These are phyloP conservation scores for Primulina eburnea DNA, from an alignment of 257 asterid species.

Conservation along the genomic window DNA sequence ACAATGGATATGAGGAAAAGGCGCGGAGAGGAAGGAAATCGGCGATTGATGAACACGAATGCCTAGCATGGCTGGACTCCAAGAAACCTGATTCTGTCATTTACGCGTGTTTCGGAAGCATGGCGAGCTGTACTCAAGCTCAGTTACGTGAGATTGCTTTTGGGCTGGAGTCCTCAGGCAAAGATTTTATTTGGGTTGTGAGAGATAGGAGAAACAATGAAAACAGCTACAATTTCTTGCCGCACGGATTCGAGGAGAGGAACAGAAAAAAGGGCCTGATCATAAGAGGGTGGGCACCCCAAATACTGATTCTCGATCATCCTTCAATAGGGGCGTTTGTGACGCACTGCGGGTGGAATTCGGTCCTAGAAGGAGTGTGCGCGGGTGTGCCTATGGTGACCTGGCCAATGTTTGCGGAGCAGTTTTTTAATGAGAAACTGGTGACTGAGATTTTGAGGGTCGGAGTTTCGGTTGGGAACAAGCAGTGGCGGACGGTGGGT, in stretches of 20 bases:
- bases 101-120: slow-evolving; percentile 64
- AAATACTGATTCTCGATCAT: slow-evolving; percentile 43
- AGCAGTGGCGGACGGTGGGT: slow-evolving; percentile 16
- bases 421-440: slow-evolving; percentile 45
- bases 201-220: slow-evolving; percentile 19
- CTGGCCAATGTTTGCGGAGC: slow-evolving; percentile 55
- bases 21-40: slow-evolving; percentile 39
- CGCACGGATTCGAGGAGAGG: slow-evolving; percentile 54
- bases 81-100: slow-evolving; percentile 47
- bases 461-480: slow-evolving; percentile 43
- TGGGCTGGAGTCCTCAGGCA: slow-evolving; percentile 59
- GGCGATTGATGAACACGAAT: slow-evolving; percentile 44
- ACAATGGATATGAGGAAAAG: slow-evolving; percentile 22
- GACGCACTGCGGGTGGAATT: slow-evolving; percentile 66
- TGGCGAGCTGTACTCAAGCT: slow-evolving; percentile 29
- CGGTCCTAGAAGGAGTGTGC: slow-evolving; percentile 39
- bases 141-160: slow-evolving; percentile 61
- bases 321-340: slow-evolving; percentile 37
- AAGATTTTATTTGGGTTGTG: slow-evolving; percentile 67
- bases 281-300: slow-evolving; percentile 79
- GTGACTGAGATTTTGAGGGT: slow-evolving; percentile 34
- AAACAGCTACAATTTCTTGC: slow-evolving; percentile 36
- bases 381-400: slow-evolving; percentile 51
- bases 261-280: slow-evolving; percentile 43
- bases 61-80: slow-evolving; percentile 58